Evolutionary conservation across 306 rosid species (phyloP).

Genomic region (Mucuna pruriens): DNA sequence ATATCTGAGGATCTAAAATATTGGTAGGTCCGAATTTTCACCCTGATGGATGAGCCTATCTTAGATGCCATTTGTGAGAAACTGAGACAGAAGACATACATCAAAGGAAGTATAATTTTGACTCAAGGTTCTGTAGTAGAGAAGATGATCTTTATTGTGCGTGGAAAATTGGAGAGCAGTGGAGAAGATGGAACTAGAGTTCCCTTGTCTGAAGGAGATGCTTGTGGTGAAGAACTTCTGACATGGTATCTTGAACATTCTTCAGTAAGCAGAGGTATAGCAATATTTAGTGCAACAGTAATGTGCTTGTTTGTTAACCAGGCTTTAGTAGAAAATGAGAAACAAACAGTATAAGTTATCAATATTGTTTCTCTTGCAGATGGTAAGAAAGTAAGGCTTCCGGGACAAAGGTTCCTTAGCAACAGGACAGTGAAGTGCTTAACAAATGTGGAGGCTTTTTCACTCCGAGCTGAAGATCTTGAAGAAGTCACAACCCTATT

Average conservation of each 20-base stretch:
- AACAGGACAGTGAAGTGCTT: slow-evolving; percentile 67
- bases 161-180: slow-evolving; percentile 77
- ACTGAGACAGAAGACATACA: slow-evolving; percentile 76
- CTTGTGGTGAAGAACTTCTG: slow-evolving; percentile 89
- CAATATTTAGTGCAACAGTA: not conserved
- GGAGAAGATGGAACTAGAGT: slow-evolving; percentile 63
- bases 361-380: slow-evolving; percentile 47
- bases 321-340: not conserved
- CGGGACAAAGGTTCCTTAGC: slow-evolving; percentile 49
- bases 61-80: slow-evolving; percentile 77
- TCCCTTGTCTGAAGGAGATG: slow-evolving; percentile 76
- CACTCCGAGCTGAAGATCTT: slow-evolving; percentile 68
- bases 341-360: slow-evolving; percentile 2
- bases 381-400: slow-evolving; percentile 58
- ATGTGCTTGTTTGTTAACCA: not conserved
- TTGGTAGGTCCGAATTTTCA: slow-evolving; percentile 74
- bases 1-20: not conserved
- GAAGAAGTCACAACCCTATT: slow-evolving; percentile 77
- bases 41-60: slow-evolving; percentile 77
- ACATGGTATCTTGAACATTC: slow-evolving; percentile 87
- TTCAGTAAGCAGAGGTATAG: slow-evolving; percentile 72
- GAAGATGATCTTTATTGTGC: slow-evolving; percentile 83
- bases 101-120: slow-evolving; percentile 71
- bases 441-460: slow-evolving; percentile 80
- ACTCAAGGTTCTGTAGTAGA: slow-evolving; percentile 58